phyloP scores from a whole-genome alignment of 805 yeast species.

The Isabelozyma rhagii region DNA sequence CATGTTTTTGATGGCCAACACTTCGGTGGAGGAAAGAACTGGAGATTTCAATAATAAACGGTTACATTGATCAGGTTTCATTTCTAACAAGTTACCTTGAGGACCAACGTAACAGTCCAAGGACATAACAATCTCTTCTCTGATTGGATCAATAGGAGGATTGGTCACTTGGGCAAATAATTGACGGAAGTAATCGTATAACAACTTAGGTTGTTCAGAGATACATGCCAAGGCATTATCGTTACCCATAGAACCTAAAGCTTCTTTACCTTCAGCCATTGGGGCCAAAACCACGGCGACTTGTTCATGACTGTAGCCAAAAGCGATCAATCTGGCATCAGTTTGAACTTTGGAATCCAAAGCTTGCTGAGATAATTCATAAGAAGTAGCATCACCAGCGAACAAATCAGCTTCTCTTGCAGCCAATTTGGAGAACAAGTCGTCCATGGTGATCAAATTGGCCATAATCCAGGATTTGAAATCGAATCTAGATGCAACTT shows the following conservation, averaged over 20 bases:
- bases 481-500: constrained; percentile 79
- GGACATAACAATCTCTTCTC: constrained; percentile 96
- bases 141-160: constrained; percentile 97
- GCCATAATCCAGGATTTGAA: constrained; percentile 92
- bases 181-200: constrained; percentile 93
- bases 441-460: constrained; percentile 80
- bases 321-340: constrained; percentile 81
- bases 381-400: constrained; percentile 25
- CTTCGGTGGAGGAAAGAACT: constrained; percentile 68
- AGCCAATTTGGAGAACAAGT: constrained; percentile 60
- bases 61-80: constrained; percentile 90
- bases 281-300: constrained; percentile 80
- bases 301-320: constrained; percentile 95
- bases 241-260: constrained; percentile 98
- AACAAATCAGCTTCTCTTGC: constrained; percentile 30
- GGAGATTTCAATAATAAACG: constrained; percentile 83
- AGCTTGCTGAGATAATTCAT: not conserved
- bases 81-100: constrained; percentile 93
- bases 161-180: constrained; percentile 97
- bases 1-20: constrained; percentile 71
- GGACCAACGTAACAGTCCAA: constrained; percentile 97
- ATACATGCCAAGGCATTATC: constrained; percentile 94
- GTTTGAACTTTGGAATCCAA: constrained; percentile 46
- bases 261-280: constrained; percentile 95
- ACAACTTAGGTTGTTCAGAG: constrained; percentile 84